These are phyloP conservation scores for Nicotiana tomentosiformis DNA, from an alignment of 257 asterid genomes.

Conservation along the genomic window DNA sequence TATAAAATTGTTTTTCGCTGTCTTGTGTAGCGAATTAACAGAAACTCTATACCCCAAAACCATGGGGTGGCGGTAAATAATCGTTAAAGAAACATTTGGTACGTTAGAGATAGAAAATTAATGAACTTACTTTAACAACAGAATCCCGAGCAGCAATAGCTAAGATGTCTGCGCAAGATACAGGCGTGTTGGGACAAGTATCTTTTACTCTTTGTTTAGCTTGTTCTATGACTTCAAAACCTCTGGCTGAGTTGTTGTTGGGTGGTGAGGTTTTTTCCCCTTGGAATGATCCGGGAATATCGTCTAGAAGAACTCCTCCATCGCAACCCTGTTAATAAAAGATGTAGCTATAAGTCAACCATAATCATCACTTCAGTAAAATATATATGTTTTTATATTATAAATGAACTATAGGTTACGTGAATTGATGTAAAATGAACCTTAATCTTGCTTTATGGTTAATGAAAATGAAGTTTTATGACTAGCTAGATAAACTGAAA, in stretches of 20 bases:
- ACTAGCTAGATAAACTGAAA: neutral
- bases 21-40: too few relatives aligned
- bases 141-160: conserved; percentile 15
- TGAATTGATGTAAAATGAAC: neutral
- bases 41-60: too few relatives aligned
- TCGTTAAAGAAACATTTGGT: neutral
- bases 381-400: too few relatives aligned
- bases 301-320: conserved; percentile 14
- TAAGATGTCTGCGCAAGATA: conserved; percentile 11
- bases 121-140: neutral
- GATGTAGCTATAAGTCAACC: neutral
- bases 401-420: neutral
- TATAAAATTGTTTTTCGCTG: too few relatives aligned
- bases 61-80: too few relatives aligned
- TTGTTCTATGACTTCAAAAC: conserved; percentile 7
- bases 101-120: neutral
- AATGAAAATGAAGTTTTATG: neutral
- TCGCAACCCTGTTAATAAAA: conserved; percentile 3
- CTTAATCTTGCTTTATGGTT: neutral
- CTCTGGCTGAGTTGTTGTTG: conserved; percentile 5
- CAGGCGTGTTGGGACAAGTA: neutral
- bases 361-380: too few relatives aligned
- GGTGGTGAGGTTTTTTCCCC: conserved; percentile 12
- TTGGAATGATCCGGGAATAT: neutral
- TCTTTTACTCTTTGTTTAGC: neutral